Evolutionary conservation across 257 asterid genomes (phyloP).

Genomic region (Rauvolfia tetraphylla): DNA sequence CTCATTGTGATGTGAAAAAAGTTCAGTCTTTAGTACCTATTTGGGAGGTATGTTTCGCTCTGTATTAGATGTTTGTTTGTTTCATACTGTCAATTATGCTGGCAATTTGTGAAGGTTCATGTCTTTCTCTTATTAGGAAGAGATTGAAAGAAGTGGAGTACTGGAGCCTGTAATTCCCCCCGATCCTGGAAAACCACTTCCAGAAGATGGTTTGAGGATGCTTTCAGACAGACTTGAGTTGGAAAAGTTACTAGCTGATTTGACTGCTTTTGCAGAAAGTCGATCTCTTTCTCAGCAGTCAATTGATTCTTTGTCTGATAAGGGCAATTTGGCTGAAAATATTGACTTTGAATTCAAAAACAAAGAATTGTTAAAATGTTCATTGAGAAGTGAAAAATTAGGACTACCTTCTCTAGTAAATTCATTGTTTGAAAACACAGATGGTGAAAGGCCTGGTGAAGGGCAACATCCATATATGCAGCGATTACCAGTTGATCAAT

Average conservation of each 20-base stretch:
- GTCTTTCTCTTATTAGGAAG: constrained; percentile 60
- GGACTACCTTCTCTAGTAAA: constrained; percentile 33
- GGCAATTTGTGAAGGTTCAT: constrained; percentile 3
- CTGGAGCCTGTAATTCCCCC: constrained; percentile 44
- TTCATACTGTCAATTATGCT: not conserved
- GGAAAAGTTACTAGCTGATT: constrained; percentile 42
- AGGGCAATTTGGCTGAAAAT: constrained; percentile 32
- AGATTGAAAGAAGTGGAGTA: constrained; percentile 63
- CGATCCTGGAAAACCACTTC: constrained; percentile 61
- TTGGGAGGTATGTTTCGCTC: constrained; percentile 76
- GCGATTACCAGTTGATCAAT: constrained; percentile 31
- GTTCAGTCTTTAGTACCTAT: constrained; percentile 92
- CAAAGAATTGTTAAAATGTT: constrained; percentile 28
- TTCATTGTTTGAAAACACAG: constrained; percentile 35
- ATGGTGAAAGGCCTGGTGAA: constrained; percentile 34
- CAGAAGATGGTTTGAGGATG: constrained; percentile 62
- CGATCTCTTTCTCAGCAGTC: constrained; percentile 36
- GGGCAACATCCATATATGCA: constrained; percentile 23
- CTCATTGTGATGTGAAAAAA: constrained; percentile 62
- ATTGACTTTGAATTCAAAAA: constrained; percentile 32
- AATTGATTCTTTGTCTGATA: constrained; percentile 28
- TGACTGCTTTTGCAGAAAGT: constrained; percentile 32
- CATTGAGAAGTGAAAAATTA: constrained; percentile 30
- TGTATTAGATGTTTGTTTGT: constrained; percentile 8
- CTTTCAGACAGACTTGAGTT: constrained; percentile 55